These are phyloP conservation scores for Leptographium wingfieldii DNA, from an alignment of 2,329 filamentous ascomycete genomes.

Conservation along the genomic window DNA sequence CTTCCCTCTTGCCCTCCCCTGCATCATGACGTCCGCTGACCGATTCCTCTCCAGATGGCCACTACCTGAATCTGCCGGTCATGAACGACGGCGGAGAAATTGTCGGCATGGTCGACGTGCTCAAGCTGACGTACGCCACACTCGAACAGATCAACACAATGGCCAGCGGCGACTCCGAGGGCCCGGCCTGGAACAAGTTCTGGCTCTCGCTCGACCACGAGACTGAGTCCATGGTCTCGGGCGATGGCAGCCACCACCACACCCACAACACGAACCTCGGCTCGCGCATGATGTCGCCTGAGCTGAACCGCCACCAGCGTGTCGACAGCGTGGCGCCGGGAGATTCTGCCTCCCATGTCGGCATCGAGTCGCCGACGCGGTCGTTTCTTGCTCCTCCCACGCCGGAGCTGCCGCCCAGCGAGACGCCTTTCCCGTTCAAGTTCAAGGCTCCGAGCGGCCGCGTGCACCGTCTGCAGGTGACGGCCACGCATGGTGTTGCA, in stretches of 20 bases:
- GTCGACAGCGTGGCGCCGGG: conserved; percentile 78
- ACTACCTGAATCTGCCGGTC: conserved; percentile 94
- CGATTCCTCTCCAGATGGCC: conserved; percentile 53
- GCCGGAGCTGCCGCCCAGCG: conserved; percentile 46
- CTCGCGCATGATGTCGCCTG: conserved; percentile 61
- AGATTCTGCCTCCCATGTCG: conserved; percentile 89
- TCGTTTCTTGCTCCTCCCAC: conserved; percentile 39
- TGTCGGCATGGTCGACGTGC: conserved; percentile 97
- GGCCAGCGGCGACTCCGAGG: conserved; percentile 76
- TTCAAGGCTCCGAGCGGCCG: conserved; percentile 96
- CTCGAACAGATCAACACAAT: conserved; percentile 97
- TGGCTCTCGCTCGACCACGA: conserved; percentile 94
- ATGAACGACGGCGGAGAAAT: conserved; percentile 98
- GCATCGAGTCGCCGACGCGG: conserved; percentile 62
- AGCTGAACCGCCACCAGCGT: conserved; percentile 39
- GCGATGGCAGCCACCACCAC: conserved; percentile 67
- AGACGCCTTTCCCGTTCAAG: conserved; percentile 89
- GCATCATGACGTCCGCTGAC: not conserved
- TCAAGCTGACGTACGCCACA: conserved; percentile 96
- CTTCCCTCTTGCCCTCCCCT: not conserved
- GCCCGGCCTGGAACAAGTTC: conserved; percentile 98
- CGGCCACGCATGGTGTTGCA: conserved; percentile 65
- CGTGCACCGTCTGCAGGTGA: conserved; percentile 81
- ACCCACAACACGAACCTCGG: conserved; percentile 37
- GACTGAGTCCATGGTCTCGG: conserved; percentile 92